Evolutionary conservation across 805 yeast genomes (phyloP).

Genomic region (Pichia insulana): DNA sequence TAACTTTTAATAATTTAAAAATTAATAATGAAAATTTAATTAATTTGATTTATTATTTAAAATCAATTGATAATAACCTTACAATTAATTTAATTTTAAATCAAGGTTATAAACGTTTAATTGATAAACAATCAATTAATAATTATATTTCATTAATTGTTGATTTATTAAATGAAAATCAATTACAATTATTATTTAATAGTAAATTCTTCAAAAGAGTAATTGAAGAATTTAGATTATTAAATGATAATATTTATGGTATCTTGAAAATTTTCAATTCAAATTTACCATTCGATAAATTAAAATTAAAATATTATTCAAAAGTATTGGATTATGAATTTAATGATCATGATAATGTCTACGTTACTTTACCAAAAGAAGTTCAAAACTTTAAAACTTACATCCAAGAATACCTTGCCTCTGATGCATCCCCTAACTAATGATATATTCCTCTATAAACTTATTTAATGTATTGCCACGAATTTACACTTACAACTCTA

Average conservation of each 20-base stretch:
- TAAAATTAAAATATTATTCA: constrained; percentile 23
- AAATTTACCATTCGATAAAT: neutral
- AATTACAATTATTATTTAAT: constrained; percentile 13
- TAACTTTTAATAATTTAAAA: constrained; percentile 22
- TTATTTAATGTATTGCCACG: no score
- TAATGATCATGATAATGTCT: constrained; percentile 28
- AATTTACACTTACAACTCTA: no score
- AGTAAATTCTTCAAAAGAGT: constrained; percentile 22
- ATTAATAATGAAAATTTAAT: constrained; percentile 19
- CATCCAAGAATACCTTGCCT: constrained; percentile 1
- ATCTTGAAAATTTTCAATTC: constrained; percentile 22
- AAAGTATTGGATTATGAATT: constrained; percentile 27
- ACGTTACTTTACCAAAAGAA: constrained; percentile 27
- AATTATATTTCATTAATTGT: constrained; percentile 25
- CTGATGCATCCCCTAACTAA: neutral
- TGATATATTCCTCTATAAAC: neutral
- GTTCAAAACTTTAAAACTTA: constrained; percentile 20
- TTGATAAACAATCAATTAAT: constrained; percentile 16
- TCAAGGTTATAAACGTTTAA: constrained; percentile 26
- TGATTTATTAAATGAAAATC: constrained; percentile 21
- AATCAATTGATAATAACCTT: constrained; percentile 14
- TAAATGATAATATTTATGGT: constrained; percentile 29
- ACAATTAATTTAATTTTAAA: constrained; percentile 21
- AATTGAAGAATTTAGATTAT: constrained; percentile 28
- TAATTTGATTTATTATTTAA: constrained; percentile 21